These are phyloP conservation scores for Aspergillus incahuasiensis DNA, from an alignment of 495 filamentous ascomycete genomes.

Conservation along the genomic window DNA sequence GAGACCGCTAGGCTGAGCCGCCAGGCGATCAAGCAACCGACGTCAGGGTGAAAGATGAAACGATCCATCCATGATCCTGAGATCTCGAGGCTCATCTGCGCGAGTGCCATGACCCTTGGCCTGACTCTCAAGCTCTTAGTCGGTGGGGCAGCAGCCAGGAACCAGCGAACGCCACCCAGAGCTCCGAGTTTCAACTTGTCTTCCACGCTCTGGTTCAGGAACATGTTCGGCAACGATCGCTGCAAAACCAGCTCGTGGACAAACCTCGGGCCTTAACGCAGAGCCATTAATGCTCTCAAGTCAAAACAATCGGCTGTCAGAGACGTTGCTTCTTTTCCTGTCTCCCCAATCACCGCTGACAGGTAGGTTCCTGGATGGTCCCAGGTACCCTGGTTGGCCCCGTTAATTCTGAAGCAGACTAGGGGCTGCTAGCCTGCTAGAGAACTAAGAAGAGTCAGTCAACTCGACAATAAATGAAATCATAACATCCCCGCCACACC, in stretches of 20 bases:
- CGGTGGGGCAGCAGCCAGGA: conserved; percentile 13
- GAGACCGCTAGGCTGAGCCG: conserved; percentile 4
- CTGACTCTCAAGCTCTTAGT: neutral
- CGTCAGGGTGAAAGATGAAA: neutral
- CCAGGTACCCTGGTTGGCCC: neutral
- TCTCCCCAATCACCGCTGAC: neutral
- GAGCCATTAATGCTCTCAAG: neutral
- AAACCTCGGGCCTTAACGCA: neutral
- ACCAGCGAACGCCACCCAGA: neutral
- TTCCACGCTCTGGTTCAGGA: neutral
- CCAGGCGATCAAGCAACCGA: neutral
- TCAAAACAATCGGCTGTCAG: neutral
- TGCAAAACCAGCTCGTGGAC: conserved; percentile 1
- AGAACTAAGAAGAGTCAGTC: neutral
- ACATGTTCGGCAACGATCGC: conserved; percentile 7
- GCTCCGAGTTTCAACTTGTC: neutral
- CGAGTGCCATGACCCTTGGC: neutral
- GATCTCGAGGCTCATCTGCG: neutral
- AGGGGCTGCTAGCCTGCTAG: neutral
- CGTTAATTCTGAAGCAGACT: neutral
- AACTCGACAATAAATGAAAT: conserved; percentile 4
- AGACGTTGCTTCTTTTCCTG: conserved; percentile 1
- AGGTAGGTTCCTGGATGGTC: neutral
- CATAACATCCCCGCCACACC: neutral
- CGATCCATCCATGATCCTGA: conserved; percentile 1